Conservation (phyloP, 2,329 filamentous ascomycete species). For the Fusarium sacchari region DNA sequence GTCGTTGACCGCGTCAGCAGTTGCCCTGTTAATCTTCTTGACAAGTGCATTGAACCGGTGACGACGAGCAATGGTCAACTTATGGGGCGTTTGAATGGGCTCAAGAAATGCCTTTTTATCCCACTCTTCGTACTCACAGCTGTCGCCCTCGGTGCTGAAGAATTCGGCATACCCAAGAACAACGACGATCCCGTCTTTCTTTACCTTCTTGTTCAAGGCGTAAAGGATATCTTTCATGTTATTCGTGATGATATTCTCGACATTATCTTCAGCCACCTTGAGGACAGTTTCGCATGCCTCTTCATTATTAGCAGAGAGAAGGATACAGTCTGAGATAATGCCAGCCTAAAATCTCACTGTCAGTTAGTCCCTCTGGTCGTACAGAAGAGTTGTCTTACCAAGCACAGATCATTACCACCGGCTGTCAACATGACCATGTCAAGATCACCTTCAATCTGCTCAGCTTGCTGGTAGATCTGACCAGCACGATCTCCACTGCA, state of each 20-base stretch:
- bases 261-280: rapidly evolving
- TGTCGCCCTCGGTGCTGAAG: not conserved
- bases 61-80: not conserved
- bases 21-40: not conserved
- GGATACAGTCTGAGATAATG: not conserved
- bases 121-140: not conserved
- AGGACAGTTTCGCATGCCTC: not conserved
- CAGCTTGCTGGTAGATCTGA: not conserved
- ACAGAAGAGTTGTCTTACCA: no score
- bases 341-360: no score
- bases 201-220: not conserved
- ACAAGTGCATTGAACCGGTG: not conserved
- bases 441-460: not conserved
- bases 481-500: slow-evolving; percentile 4
- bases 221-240: slow-evolving; percentile 8
- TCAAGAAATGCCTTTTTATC: no score
- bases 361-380: no score
- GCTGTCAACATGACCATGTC: slow-evolving; percentile 9
- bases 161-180: not conserved
- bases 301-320: rapidly evolving
- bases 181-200: not conserved
- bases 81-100: no score
- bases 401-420: not conserved
- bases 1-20: not conserved
- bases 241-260: not conserved